Conservation (phyloP, 139 green algal species). For the Chlorella sp. region DNA sequence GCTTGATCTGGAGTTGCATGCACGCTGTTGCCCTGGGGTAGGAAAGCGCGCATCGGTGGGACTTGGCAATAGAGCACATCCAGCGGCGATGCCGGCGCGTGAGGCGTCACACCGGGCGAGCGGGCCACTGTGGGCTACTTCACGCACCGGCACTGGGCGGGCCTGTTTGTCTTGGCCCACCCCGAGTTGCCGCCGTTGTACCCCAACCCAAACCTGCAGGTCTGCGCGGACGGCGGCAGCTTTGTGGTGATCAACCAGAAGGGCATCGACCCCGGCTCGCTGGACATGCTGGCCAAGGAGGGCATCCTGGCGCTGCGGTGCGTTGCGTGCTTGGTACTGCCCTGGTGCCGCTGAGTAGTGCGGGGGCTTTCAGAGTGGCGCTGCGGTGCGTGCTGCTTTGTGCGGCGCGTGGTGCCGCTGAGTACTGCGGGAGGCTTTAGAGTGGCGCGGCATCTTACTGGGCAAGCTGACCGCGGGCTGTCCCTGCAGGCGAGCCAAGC, state of each 20-base stretch:
- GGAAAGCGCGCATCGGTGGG: too few species aligned
- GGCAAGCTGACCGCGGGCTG: too few species aligned
- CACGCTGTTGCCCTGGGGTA: not conserved
- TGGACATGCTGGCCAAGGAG: conserved; percentile 96
- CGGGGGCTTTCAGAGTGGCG: too few species aligned
- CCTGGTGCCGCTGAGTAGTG: too few species aligned
- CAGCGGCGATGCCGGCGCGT: too few species aligned
- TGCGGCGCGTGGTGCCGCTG: too few species aligned
- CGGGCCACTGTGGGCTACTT: too few species aligned
- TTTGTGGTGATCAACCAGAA: conserved; percentile 99
- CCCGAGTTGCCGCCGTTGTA: not conserved
- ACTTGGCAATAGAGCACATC: not conserved
- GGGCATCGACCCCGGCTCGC: conserved; percentile 97
- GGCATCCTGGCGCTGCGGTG: conserved; percentile 41
- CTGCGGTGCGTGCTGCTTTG: too few species aligned
- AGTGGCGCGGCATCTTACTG: too few species aligned
- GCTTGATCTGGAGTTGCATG: not conserved
- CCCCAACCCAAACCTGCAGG: conserved; percentile 40
- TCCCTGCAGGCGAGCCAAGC: conserved; percentile 81
- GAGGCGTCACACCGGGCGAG: too few species aligned
- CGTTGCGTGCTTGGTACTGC: not conserved
- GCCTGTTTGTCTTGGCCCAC: not conserved
- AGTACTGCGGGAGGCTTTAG: too few species aligned
- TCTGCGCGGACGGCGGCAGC: conserved; percentile 84
- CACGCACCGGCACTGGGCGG: not conserved